Evolutionary conservation across 495 filamentous ascomycete species (phyloP).

Genomic region (Lichina pygmaea): DNA sequence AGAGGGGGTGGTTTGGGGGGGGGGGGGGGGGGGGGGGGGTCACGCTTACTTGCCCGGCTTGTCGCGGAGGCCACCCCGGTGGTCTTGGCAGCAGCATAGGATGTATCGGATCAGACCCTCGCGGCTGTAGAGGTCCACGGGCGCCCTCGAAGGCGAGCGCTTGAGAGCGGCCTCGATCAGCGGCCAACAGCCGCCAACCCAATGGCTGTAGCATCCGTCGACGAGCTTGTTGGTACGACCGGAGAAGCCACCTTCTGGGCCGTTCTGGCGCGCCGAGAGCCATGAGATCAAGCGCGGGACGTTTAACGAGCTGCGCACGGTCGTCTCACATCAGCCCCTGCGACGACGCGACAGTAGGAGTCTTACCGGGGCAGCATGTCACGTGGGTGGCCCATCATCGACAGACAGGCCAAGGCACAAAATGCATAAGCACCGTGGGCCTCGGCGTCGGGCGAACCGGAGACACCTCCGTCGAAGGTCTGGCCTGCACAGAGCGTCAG

Average conservation of each 20-base stretch:
- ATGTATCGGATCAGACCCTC: constrained; percentile 76
- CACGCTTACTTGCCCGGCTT: constrained; percentile 62
- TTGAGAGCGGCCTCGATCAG: constrained; percentile 48
- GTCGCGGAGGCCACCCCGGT: constrained; percentile 63
- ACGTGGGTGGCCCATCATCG: constrained; percentile 53
- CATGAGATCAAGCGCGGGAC: constrained; percentile 52
- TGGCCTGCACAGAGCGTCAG: constrained; percentile 29
- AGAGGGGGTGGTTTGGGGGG: constrained; percentile 4
- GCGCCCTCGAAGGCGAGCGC: background rate
- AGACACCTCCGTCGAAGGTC: constrained; percentile 83
- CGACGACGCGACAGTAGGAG: background rate
- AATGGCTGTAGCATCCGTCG: constrained; percentile 93
- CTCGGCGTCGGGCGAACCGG: constrained; percentile 53
- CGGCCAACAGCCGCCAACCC: constrained; percentile 87
- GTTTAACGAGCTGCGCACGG: constrained; percentile 37
- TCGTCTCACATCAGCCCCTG: background rate
- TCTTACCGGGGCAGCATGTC: constrained; percentile 36
- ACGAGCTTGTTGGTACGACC: constrained; percentile 96
- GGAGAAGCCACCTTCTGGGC: constrained; percentile 72
- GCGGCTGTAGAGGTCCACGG: constrained; percentile 41
- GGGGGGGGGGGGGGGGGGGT: too few relatives aligned
- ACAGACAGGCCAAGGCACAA: constrained; percentile 68
- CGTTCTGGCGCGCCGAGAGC: constrained; percentile 71
- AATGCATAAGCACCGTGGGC: constrained; percentile 95
- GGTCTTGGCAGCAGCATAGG: constrained; percentile 58